phyloP scores from a whole-genome alignment of 2,329 filamentous ascomycete genomes.

The Sphaerulina vaccinii region DNA sequence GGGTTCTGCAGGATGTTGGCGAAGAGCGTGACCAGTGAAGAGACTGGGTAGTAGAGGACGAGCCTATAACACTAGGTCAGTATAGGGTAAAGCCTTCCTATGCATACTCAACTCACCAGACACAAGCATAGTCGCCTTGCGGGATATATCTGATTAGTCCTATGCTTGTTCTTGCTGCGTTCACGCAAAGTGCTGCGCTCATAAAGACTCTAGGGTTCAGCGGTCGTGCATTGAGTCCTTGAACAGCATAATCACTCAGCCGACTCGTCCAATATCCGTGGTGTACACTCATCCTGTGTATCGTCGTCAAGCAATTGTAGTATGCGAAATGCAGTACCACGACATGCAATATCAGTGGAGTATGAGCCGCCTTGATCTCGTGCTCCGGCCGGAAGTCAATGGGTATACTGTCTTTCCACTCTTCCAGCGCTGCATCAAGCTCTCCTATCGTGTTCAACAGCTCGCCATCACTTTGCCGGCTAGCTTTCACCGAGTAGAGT shows the following conservation, averaged over 20 bases:
- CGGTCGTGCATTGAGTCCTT: constrained; percentile 85
- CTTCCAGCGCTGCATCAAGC: constrained; percentile 76
- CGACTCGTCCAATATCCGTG: constrained; percentile 98
- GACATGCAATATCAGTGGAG: constrained; percentile 88
- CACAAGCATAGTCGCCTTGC: constrained; percentile 88
- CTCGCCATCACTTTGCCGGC: constrained; percentile 88
- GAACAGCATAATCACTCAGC: constrained; percentile 90
- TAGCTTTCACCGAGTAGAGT: constrained; percentile 87
- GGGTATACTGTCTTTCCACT: constrained; percentile 95
- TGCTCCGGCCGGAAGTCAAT: constrained; percentile 96
- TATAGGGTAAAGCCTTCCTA: background rate
- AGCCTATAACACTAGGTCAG: constrained; percentile 56
- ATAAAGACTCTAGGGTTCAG: constrained; percentile 93
- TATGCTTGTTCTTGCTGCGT: constrained; percentile 88
- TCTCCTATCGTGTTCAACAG: constrained; percentile 94
- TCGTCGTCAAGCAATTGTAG: constrained; percentile 96
- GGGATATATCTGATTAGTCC: constrained; percentile 94
- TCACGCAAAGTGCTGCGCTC: constrained; percentile 87
- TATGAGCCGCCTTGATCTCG: constrained; percentile 90
- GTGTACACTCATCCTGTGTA: constrained; percentile 97
- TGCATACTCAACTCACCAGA: constrained; percentile 66
- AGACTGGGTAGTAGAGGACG: constrained; percentile 94
- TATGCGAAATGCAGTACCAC: constrained; percentile 95
- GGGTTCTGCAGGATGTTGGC: constrained; percentile 96
- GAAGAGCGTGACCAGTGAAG: constrained; percentile 89